Conservation (phyloP, 1,139 yeast genomes). For the Schizosaccharomyces versatilis region DNA sequence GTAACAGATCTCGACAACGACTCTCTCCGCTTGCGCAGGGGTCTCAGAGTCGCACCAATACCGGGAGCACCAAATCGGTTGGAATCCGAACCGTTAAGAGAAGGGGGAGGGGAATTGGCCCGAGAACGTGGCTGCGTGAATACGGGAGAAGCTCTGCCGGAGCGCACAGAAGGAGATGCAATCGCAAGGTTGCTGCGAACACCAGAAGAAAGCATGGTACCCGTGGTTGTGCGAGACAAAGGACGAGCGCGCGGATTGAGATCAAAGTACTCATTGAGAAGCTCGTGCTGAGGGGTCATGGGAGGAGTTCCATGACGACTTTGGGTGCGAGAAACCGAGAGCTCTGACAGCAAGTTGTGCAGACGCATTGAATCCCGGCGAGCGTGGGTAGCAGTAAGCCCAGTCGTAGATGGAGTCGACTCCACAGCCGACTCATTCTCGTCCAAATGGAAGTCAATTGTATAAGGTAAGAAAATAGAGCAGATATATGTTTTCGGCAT, state of each 20-base stretch:
- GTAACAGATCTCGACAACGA: background rate
- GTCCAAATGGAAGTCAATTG: background rate
- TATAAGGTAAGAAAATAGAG: background rate
- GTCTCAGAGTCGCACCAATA: background rate
- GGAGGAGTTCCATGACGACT: background rate
- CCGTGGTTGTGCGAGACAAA: background rate
- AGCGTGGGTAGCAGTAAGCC: background rate
- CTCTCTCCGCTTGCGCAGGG: background rate
- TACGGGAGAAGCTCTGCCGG: background rate
- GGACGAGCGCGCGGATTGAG: background rate
- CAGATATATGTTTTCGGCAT: background rate
- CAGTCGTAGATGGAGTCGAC: background rate
- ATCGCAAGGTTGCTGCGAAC: background rate
- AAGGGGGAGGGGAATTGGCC: constrained; percentile 8
- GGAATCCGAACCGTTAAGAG: background rate
- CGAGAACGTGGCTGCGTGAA: constrained; percentile 8
- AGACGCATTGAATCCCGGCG: background rate
- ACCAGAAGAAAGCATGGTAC: background rate
- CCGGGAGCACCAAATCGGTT: constrained; percentile 1
- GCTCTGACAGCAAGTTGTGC: background rate
- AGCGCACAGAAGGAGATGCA: background rate
- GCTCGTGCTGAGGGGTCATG: background rate
- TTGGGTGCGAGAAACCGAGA: background rate
- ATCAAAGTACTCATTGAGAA: background rate
- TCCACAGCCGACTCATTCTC: background rate